Evolutionary conservation across 805 yeast genomes (phyloP).

Genomic region (Teunomyces cretensis): DNA sequence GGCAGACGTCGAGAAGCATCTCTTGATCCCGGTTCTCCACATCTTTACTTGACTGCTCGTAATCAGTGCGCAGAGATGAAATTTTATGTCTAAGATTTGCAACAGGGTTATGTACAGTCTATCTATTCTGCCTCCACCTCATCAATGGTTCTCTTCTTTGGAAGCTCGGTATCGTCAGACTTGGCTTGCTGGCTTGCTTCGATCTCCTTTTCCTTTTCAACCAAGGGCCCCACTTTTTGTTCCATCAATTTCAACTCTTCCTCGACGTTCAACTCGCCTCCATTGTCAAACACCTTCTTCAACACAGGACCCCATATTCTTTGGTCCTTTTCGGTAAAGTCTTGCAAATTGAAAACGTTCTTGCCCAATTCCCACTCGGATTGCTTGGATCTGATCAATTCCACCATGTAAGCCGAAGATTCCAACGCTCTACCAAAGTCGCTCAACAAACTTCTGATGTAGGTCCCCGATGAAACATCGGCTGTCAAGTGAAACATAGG

Average conservation of each 20-base stretch:
- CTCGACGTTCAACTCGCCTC: slow-evolving; percentile 24
- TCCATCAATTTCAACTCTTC: slow-evolving; percentile 17
- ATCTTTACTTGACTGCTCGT: not conserved
- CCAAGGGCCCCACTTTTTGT: slow-evolving; percentile 6
- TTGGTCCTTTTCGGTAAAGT: slow-evolving; percentile 61
- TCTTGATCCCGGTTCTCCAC: slow-evolving; percentile 1
- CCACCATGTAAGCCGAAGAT: slow-evolving; percentile 85
- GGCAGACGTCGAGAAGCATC: not conserved
- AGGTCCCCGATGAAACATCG: slow-evolving; percentile 91
- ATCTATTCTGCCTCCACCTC: slow-evolving; percentile 15
- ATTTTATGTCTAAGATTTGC: not conserved
- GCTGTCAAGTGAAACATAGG: slow-evolving; percentile 74
- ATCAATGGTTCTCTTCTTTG: slow-evolving; percentile 21
- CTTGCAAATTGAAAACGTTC: slow-evolving; percentile 65
- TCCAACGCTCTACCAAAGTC: slow-evolving; percentile 83
- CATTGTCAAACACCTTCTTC: slow-evolving; percentile 48
- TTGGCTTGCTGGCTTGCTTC: slow-evolving; percentile 6
- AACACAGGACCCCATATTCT: slow-evolving; percentile 71
- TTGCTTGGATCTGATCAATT: slow-evolving; percentile 70
- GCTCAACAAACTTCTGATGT: slow-evolving; percentile 84
- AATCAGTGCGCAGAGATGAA: not conserved
- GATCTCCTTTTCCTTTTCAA: slow-evolving; percentile 9
- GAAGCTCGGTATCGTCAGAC: slow-evolving; percentile 5
- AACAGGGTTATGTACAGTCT: not conserved
- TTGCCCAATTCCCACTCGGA: slow-evolving; percentile 79